These are phyloP conservation scores for Pythium sp. DNA, from an alignment of 352 stramenopile species.

Conservation along the genomic window DNA sequence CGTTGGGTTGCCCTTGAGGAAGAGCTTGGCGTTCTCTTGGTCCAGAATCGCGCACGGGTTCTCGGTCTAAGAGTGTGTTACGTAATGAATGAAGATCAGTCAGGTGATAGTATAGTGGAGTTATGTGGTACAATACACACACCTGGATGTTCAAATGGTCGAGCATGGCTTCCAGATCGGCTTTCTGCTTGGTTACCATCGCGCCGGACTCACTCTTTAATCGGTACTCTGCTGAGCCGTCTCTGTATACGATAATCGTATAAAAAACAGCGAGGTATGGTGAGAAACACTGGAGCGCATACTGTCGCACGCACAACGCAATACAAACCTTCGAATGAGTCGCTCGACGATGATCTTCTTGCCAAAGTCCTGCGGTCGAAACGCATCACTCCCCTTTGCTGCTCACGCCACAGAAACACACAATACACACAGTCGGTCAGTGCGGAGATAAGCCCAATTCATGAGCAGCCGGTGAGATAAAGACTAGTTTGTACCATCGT, in stretches of 20 bases:
- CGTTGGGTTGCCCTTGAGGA: constrained; percentile 91
- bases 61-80: constrained; percentile 60
- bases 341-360: constrained; percentile 93
- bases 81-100: background rate
- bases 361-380: constrained; percentile 89
- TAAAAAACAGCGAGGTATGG: background rate
- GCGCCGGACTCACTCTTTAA: constrained; percentile 58
- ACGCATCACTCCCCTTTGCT: constrained; percentile 84
- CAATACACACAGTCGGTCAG: background rate
- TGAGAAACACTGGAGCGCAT: background rate
- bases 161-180: constrained; percentile 92
- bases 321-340: constrained; percentile 68
- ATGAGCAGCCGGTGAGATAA: background rate
- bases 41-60: constrained; percentile 97
- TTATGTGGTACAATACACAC: background rate
- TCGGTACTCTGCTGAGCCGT: constrained; percentile 75
- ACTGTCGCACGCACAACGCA: background rate
- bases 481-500: constrained; percentile 46
- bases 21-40: constrained; percentile 98
- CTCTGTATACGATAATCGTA: constrained; percentile 15
- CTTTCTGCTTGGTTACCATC: constrained; percentile 85
- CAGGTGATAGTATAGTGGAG: background rate
- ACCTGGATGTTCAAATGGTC: constrained; percentile 91
- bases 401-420: background rate
- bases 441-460: background rate